Base-by-base conservation (phyloP, 1,284 basidiomycete species). In the Papiliotrema laurentii region DNA sequence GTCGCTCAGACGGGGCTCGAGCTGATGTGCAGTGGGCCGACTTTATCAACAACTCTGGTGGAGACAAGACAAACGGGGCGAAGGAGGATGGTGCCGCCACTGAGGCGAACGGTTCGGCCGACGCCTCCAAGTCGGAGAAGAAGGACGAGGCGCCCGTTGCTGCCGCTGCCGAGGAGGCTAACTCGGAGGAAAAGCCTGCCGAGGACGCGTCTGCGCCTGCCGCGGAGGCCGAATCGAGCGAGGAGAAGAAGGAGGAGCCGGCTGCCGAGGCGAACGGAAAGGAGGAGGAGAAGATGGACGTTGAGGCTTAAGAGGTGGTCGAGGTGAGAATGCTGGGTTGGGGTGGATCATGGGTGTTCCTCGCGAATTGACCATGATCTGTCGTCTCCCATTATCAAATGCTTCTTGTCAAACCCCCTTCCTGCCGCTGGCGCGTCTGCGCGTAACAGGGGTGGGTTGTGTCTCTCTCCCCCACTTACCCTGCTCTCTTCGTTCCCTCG, bases 41-140 rank as follows among this genome's bases (percentile, higher is more conserved):
- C 18, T 58, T 64, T 46, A 63, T 63, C 51, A 48, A 45, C 34
- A 36, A 53, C 3, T 56, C 50, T 40, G 58, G 59, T 18, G 47
- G 46, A 37, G 26, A 66, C 34, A 82, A 87, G 62, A 83, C 49
- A 9, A 49, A 49, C 22, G 51, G 50, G n/a, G n/a, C n/a, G n/a
- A n/a, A n/a, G n/a, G n/a, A n/a, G n/a, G n/a, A n/a, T n/a, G n/a
- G n/a, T n/a, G n/a, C n/a, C n/a, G n/a, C n/a, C n/a, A n/a, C n/a
- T n/a, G n/a, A n/a, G n/a, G n/a, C n/a, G n/a, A n/a, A n/a, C n/a
- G n/a, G n/a, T n/a, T n/a, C n/a, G n/a, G 30, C 10, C 30, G 30
- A 31, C 30, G 30, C 30, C 30, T 16, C 30, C 30, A 52, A 47
- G 11, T 43, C 34, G 27, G 24, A 43, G 24, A 5, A 41, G 45